phyloP scores from a whole-genome alignment of 2,329 filamentous ascomycete genomes.

The Aspergillus terreus region DNA sequence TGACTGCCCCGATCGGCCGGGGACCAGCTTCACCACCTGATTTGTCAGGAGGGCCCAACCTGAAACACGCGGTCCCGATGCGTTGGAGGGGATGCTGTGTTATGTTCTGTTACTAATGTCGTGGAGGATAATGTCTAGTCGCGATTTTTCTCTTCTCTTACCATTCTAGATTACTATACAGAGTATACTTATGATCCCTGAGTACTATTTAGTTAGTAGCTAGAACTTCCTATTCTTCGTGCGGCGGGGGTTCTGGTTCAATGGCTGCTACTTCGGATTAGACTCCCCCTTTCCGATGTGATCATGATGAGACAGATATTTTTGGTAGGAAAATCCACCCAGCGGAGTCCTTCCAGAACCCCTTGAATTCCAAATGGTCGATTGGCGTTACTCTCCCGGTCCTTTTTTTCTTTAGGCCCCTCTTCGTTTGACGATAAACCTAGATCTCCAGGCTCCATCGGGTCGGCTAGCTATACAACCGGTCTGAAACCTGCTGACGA shows the following conservation, averaged over 20 bases:
- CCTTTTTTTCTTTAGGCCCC: not conserved
- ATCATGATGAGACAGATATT: not conserved
- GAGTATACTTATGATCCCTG: no score
- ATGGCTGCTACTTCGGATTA: not conserved
- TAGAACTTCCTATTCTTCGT: no score
- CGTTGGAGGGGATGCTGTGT: not conserved
- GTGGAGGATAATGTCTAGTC: no score
- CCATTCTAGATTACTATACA: no score
- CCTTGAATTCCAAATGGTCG: not conserved
- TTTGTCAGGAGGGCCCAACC: constrained; percentile 15
- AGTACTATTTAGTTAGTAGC: no score
- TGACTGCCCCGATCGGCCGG: constrained; percentile 8
- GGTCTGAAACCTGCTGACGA: constrained; percentile 5
- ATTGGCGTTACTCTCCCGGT: not conserved
- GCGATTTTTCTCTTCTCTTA: no score
- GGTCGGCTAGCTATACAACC: constrained; percentile 2
- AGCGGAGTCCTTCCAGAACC: not conserved
- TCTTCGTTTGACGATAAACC: not conserved
- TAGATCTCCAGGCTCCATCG: constrained; percentile 2
- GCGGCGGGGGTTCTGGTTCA: not conserved
- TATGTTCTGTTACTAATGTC: not conserved
- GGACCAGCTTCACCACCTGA: constrained; percentile 12
- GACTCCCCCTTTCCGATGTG: not conserved
- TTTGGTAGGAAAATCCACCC: not conserved
- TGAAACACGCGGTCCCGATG: constrained; percentile 13